Conservation (phyloP, 2,329 filamentous ascomycete genomes). For the Pseudogymnoascus verrucosus region DNA sequence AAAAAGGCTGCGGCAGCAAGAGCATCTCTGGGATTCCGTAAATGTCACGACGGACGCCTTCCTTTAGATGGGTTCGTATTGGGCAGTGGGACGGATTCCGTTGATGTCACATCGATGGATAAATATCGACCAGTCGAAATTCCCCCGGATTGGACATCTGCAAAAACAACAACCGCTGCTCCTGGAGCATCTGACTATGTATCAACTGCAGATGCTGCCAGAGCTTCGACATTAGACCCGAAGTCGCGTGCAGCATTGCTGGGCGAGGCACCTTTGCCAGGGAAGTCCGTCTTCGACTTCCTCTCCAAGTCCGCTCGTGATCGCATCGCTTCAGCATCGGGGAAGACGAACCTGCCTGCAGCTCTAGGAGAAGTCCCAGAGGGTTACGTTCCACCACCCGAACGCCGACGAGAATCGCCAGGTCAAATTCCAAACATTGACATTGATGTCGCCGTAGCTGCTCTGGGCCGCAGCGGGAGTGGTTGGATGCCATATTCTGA, state of each 20-base stretch:
- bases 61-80: conserved; percentile 76
- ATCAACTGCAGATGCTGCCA: conserved; percentile 71
- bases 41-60: conserved; percentile 75
- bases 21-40: conserved; percentile 43
- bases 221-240: conserved; percentile 65
- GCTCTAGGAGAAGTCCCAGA: conserved; percentile 67
- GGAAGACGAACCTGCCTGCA: conserved; percentile 67
- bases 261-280: conserved; percentile 72
- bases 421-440: conserved; percentile 56
- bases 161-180: conserved; percentile 36
- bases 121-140: conserved; percentile 59
- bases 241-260: conserved; percentile 69
- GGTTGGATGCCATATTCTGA: conserved; percentile 80
- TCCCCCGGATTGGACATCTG: conserved; percentile 66
- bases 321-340: conserved; percentile 66
- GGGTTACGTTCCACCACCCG: conserved; percentile 54
- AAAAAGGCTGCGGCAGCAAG: conserved; percentile 47
- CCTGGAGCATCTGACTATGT: conserved; percentile 38
- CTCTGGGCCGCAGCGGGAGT: conserved; percentile 54
- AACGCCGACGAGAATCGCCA: conserved; percentile 52
- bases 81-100: conserved; percentile 44
- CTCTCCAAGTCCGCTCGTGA: conserved; percentile 71
- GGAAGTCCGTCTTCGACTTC: conserved; percentile 94
- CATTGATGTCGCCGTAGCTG: conserved; percentile 58
- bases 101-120: conserved; percentile 31